A percentile compares a stretch with the other conserved stretches of the same genome.
Conservation (phyloP, 306 rosid species). For the Malus fusca region DNA sequence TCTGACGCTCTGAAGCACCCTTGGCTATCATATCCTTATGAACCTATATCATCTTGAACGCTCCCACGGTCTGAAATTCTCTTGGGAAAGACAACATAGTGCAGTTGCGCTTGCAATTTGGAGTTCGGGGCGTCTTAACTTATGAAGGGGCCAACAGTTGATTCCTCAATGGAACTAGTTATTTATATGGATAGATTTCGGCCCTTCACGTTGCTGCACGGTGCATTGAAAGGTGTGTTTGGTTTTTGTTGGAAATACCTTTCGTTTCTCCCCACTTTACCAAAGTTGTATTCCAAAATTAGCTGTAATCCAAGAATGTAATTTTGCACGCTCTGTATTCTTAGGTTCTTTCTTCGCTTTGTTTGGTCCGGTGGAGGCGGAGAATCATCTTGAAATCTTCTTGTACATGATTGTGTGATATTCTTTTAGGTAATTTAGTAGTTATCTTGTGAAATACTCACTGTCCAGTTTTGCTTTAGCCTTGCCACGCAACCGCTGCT, state of each 20-base stretch:
- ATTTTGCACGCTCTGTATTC: slow-evolving; percentile 47
- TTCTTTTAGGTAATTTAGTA: slow-evolving; percentile 69
- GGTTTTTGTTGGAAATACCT: slow-evolving; percentile 37
- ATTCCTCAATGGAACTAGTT: slow-evolving; percentile 22
- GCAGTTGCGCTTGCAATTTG: slow-evolving; percentile 24
- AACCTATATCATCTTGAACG: slow-evolving; percentile 83
- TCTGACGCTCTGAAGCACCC: slow-evolving; percentile 90
- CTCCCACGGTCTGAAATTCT: neutral
- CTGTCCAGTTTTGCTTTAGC: slow-evolving; percentile 24
- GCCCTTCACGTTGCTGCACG: slow-evolving; percentile 34
- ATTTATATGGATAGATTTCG: slow-evolving; percentile 36
- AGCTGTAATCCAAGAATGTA: slow-evolving; percentile 46
- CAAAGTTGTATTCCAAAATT: slow-evolving; percentile 39
- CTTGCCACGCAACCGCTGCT: neutral
- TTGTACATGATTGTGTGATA: slow-evolving; percentile 75
- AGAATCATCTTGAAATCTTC: slow-evolving; percentile 24
- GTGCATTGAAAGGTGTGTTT: slow-evolving; percentile 43
- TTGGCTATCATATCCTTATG: slow-evolving; percentile 94
- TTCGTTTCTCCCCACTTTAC: slow-evolving; percentile 25
- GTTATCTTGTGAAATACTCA: slow-evolving; percentile 33
- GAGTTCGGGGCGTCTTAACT: slow-evolving; percentile 19
- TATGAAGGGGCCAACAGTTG: slow-evolving; percentile 29
- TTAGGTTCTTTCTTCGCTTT: slow-evolving; percentile 41
- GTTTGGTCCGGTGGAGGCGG: slow-evolving; percentile 37
- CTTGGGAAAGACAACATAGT: slow-evolving; percentile 5